Percentiles rank a stretch among this genome's conserved stretches.
These are phyloP conservation scores for Coemansia sp. DNA, from an alignment of 192 early-diverging fungal species.

Conservation along the genomic window DNA sequence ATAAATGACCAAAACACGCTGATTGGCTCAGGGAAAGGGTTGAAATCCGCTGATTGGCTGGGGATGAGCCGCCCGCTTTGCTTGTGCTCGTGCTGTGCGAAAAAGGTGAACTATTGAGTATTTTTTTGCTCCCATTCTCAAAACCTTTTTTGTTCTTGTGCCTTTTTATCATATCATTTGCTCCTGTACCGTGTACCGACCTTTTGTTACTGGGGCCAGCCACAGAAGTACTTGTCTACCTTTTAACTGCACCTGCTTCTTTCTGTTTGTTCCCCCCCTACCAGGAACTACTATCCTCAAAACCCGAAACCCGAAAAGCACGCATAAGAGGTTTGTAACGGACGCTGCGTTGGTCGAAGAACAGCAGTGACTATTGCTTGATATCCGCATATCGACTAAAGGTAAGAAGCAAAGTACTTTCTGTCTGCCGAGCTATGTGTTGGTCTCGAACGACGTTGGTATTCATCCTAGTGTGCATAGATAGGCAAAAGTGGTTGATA, in stretches of 20 bases:
- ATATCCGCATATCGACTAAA: background rate
- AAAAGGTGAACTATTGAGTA: background rate
- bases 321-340: background rate
- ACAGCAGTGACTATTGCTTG: background rate
- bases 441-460: too few relatives aligned
- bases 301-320: background rate
- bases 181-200: background rate
- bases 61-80: too few relatives aligned
- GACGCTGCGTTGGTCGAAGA: background rate
- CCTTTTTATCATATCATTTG: constrained; percentile 1
- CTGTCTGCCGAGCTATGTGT: too few relatives aligned
- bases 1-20: too few relatives aligned
- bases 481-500: too few relatives aligned
- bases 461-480: too few relatives aligned
- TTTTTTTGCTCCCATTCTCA: constrained; percentile 10
- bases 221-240: constrained; percentile 7
- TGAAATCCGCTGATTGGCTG: too few relatives aligned
- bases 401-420: background rate
- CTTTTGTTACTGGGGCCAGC: constrained; percentile 3
- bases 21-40: too few relatives aligned
- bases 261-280: background rate
- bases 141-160: background rate
- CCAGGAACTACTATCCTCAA: background rate
- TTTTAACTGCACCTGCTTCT: background rate
- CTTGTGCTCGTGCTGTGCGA: too few relatives aligned